Conservation (phyloP, 306 rosid genomes). For the Sophora flavescens region DNA sequence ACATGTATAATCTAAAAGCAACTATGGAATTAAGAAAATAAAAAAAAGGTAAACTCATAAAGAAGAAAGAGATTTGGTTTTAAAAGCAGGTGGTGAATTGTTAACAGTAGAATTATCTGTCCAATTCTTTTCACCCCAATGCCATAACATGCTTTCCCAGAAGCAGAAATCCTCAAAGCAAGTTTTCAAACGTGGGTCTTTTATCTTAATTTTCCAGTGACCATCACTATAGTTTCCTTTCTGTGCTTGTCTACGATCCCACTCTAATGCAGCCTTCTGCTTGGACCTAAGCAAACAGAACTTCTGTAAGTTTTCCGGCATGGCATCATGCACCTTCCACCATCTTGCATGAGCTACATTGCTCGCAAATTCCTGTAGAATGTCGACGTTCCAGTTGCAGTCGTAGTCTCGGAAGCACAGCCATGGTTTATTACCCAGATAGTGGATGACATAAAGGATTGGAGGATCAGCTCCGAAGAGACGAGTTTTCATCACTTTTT, state of each 20-base stretch:
- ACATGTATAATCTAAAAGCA: slow-evolving; percentile 23
- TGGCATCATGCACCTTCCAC: slow-evolving; percentile 92
- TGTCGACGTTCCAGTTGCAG: slow-evolving; percentile 89
- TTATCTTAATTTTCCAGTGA: slow-evolving; percentile 82
- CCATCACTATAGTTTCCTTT: slow-evolving; percentile 78
- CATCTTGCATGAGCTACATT: slow-evolving; percentile 81
- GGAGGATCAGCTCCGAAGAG: slow-evolving; percentile 86
- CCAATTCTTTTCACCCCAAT: slow-evolving; percentile 87
- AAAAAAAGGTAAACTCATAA: slow-evolving; percentile 38
- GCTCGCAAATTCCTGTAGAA: slow-evolving; percentile 79
- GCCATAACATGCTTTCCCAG: slow-evolving; percentile 93
- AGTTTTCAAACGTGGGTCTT: slow-evolving; percentile 67
- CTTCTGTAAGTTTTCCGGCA: slow-evolving; percentile 72
- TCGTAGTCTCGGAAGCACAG: slow-evolving; percentile 89
- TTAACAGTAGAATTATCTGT: slow-evolving; percentile 65
- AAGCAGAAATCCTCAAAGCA: slow-evolving; percentile 82
- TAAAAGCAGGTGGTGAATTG: slow-evolving; percentile 47
- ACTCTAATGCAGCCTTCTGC: slow-evolving; percentile 85
- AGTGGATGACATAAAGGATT: slow-evolving; percentile 81
- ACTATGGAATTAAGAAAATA: slow-evolving; percentile 23
- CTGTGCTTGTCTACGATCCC: slow-evolving; percentile 89
- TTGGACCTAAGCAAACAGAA: slow-evolving; percentile 82
- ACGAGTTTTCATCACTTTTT: slow-evolving; percentile 69
- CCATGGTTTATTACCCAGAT: slow-evolving; percentile 88
- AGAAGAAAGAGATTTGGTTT: slow-evolving; percentile 53